Base-by-base conservation (phyloP, 2,329 filamentous ascomycete genomes). In the Exophiala alcalophila region DNA sequence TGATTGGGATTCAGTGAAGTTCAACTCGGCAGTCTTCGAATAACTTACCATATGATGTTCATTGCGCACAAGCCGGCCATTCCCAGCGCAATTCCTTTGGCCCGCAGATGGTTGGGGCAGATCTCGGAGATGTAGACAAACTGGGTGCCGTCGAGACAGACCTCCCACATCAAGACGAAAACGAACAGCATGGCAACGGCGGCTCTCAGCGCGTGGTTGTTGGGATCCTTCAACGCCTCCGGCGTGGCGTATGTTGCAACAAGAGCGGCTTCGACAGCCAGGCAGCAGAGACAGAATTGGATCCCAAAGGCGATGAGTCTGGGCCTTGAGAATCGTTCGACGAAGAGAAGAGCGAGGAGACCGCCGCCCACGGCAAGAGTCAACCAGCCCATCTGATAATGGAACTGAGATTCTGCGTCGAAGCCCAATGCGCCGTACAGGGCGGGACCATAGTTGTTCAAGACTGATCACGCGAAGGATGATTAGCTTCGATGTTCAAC, bases 101-200 rank as follows among this genome's bases (percentile, higher is more conserved):
- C 35, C 15, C 45, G 33, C 8, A 49, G 15, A 21, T 49, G 45
- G 18, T 19, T 49, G 6, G 45, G 40, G 29, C 44, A 49, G n/a
- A 49, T 28, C 29, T 49, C 46, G 8, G 24, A 25, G 4, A 34
- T n/a, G 18, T 32, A 49, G 41, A 32, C 44, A 16, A 25, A 49
- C 6, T 16, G 20, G 11, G 28, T 20, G n/a, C 46, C 42, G 4
- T 33, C 46, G 8, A 46, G 15, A 12, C 12, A 14, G 7, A 37
- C 18, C 19, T 28, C 27, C 18, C 35, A 33, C 9, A 14, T 23
- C 12, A 40, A 32, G 20, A 46, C 14, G 15, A 26, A 37, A 6
- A 49, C 19, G 36, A 30, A 46, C 8, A 49, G 85, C 79, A 67
- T 66, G 42, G 66, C 65, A 0, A 67, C 59, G 3, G 59, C 62